phyloP scores from a whole-genome alignment of 495 filamentous ascomycete genomes.

The Penicillium malachiteum region DNA sequence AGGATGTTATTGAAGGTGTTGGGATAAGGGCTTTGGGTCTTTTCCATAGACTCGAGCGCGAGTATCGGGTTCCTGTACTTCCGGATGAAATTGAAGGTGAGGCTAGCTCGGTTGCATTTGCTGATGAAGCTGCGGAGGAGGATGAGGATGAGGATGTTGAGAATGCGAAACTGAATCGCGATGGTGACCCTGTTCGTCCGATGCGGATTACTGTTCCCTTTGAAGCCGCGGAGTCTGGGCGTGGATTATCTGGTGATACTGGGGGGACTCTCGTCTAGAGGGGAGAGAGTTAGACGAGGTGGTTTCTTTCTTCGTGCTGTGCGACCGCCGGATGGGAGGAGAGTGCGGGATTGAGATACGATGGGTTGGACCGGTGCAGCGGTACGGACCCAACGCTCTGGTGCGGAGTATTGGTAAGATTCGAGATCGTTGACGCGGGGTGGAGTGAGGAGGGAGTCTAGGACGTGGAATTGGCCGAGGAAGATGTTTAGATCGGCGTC shows the following conservation, averaged over 20 bases:
- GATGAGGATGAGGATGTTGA: conserved; percentile 42
- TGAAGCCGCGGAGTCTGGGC: conserved; percentile 36
- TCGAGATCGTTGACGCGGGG: conserved; percentile 67
- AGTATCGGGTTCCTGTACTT: not conserved
- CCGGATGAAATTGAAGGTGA: conserved; percentile 18
- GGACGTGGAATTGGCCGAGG: conserved; percentile 68
- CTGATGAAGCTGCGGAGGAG: conserved; percentile 8
- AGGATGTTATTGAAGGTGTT: conserved; percentile 34
- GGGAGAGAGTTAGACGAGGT: conserved; percentile 17
- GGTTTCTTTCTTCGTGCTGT: conserved; percentile 38
- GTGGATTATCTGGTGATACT: conserved; percentile 22
- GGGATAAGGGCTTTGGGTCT: conserved; percentile 28
- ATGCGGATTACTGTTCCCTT: conserved; percentile 44
- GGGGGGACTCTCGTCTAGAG: conserved; percentile 22
- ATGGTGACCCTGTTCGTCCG: conserved; percentile 33
- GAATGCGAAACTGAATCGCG: conserved; percentile 35
- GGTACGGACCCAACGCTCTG: conserved; percentile 67
- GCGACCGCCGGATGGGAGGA: conserved; percentile 49
- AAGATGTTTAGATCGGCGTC: conserved; percentile 69
- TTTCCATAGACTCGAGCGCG: conserved; percentile 1
- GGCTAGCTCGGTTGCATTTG: conserved; percentile 4
- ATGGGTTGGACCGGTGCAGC: conserved; percentile 10
- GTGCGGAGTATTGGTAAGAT: conserved; percentile 82
- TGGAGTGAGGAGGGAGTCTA: conserved; percentile 55
- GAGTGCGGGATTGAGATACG: conserved; percentile 10